Percentiles rank a stretch among this genome's conserved stretches.
Evolutionary conservation across 306 rosid species (phyloP).

Genomic region (Styphnolobium japonicum): DNA sequence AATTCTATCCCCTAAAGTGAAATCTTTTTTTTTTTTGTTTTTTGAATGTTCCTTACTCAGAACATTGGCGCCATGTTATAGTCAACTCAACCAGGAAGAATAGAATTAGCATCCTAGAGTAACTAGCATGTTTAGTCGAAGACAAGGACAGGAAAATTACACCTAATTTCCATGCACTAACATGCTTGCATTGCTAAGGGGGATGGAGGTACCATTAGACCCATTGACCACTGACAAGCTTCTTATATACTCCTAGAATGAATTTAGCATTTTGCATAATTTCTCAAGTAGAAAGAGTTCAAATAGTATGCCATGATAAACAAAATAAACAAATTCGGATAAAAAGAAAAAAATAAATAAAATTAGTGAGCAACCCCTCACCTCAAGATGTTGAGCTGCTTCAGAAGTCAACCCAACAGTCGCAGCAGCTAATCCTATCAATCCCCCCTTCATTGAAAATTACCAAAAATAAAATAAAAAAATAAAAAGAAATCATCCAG

Average conservation of each 20-base stretch:
- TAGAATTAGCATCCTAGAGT: neutral
- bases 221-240: neutral
- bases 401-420: conserved; percentile 93
- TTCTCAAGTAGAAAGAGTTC: neutral
- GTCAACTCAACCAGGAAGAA: neutral
- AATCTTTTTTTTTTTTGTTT: neutral
- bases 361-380: conserved; percentile 31
- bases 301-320: neutral
- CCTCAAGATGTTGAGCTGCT: conserved; percentile 98
- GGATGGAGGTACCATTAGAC: neutral
- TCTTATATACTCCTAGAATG: neutral
- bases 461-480: neutral
- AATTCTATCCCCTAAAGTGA: neutral
- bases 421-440: conserved; percentile 98
- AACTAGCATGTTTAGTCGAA: neutral
- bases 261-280: neutral
- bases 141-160: neutral
- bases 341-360: neutral
- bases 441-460: conserved; percentile 69
- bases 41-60: conserved; percentile 4
- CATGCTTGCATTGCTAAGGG: neutral
- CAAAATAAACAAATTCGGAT: neutral
- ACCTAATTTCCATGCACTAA: neutral
- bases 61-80: neutral
- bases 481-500: neutral